A percentile compares a stretch with the other conserved stretches of the same genome.
Evolutionary conservation across 768 basidiomycete genomes (phyloP).

Genomic region (Atractiella rhizophila): DNA sequence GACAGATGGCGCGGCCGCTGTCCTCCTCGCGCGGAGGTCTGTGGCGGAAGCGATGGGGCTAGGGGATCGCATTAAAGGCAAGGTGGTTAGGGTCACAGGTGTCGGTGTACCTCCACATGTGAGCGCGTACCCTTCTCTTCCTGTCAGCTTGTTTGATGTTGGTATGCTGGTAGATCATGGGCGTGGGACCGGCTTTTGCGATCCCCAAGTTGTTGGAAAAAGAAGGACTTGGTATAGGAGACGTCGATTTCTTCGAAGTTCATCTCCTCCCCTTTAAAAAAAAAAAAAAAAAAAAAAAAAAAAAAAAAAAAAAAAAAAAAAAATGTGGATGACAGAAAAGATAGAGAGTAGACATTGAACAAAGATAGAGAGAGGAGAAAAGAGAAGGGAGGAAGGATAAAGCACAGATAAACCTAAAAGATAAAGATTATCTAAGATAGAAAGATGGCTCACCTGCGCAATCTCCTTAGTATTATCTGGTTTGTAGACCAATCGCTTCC

Average conservation of each 20-base stretch:
- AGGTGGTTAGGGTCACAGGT: constrained; percentile 23
- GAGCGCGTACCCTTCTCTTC: background rate
- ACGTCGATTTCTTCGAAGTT: constrained; percentile 19
- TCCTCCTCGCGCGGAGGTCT: constrained; percentile 22
- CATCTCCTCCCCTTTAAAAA: no score
- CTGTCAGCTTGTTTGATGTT: background rate
- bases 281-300: no score
- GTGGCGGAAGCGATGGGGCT: constrained; percentile 25
- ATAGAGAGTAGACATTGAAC: no score
- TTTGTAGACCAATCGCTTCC: no score
- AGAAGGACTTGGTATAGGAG: constrained; percentile 13
- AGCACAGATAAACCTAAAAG: no score
- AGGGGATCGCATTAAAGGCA: constrained; percentile 21
- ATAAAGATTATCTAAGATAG: no score
- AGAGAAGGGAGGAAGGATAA: no score
- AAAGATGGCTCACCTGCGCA: no score
- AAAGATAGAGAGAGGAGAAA: no score
- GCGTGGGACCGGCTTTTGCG: constrained; percentile 69
- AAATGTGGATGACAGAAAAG: no score
- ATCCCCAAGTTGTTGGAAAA: constrained; percentile 33
- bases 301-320: no score
- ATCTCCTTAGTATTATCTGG: no score
- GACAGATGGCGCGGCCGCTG: constrained; percentile 25
- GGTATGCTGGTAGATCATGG: constrained; percentile 34
- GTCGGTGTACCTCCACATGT: constrained; percentile 20